phyloP scores from a whole-genome alignment of 148 eudicot species.

The Rhododendron mucronatum region DNA sequence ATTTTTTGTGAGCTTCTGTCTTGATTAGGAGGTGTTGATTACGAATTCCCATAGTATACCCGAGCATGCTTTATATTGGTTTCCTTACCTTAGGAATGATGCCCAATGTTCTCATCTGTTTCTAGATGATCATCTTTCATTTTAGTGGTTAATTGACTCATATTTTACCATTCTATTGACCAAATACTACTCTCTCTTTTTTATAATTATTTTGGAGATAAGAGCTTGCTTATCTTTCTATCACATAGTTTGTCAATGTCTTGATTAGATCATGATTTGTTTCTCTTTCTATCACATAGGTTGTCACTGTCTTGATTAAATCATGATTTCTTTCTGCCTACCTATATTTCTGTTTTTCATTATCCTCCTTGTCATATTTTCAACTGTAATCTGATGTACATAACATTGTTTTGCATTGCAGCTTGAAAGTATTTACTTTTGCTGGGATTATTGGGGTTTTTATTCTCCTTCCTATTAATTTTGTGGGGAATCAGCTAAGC shows the following conservation, averaged over 20 bases:
- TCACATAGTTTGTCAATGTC: neutral
- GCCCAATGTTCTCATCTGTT: neutral
- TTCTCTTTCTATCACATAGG: neutral
- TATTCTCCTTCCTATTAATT: slow-evolving; percentile 69
- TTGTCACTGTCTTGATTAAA: neutral
- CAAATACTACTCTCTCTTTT: neutral
- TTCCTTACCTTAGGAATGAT: neutral
- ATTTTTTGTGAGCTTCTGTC: neutral
- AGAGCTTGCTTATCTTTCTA: neutral
- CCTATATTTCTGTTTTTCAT: neutral
- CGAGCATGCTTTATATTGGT: neutral
- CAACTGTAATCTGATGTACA: neutral
- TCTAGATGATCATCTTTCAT: neutral
- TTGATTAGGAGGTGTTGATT: slow-evolving; percentile 1
- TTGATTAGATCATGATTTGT: slow-evolving; percentile 3
- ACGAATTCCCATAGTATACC: neutral
- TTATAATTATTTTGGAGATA: neutral
- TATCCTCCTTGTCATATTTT: neutral
- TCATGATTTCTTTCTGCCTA: neutral
- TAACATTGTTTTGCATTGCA: slow-evolving; percentile 27
- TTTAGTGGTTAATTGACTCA: neutral
- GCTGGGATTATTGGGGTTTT: slow-evolving; percentile 54
- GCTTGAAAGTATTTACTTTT: slow-evolving; percentile 50
- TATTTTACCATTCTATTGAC: neutral
- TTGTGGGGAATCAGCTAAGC: slow-evolving; percentile 53